Evolutionary conservation across 176 grass and related monocot species (phyloP), one percentile per base, ranked within the genome.

Genomic region (Pharus latifolius): DNA sequence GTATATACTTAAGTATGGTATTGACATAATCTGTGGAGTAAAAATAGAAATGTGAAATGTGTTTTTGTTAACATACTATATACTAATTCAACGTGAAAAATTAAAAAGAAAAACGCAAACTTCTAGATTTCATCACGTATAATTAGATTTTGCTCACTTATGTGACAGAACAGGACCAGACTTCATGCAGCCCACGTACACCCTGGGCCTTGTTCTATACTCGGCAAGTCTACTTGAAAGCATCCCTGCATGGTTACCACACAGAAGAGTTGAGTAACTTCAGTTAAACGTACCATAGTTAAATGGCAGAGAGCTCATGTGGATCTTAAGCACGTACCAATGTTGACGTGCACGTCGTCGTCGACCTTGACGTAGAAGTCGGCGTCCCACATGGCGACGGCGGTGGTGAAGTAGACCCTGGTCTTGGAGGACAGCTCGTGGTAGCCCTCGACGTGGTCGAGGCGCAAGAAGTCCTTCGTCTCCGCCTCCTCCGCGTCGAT

Each of bases 291-390:
- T n/a, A n/a, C n/a, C n/a, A n/a, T n/a, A n/a, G n/a, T n/a, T n/a
- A n/a, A n/a, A n/a, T n/a, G n/a, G n/a, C n/a, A n/a, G n/a, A n/a
- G n/a, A n/a, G n/a, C n/a, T n/a, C n/a, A n/a, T n/a, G n/a, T 29
- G 23, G 11, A 0, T n/a, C 0, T 14, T 5, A 5, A 2, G 44
- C 0, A 6, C 72, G 67, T 81, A 92, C 93, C 93, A 58, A 98
- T 80, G 84, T 98, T 98, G 80, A 98, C 72, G 63, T 98, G 94
- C 74, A 98, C 87, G 72, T 98, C 94, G 47, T 98, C 94, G 65
- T 98, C 94, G 73, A 98, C 90, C 67, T 98, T 98, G 59, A 90
- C 86, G 77, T 90, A 98, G 84, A 98, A 98, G 30, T 98, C 94
- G 56, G 94, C 89, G 69, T 98, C 89, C 94, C 94, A 98, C n/a